Conservation (phyloP, 1,139 yeast genomes). For the Yamadazyma triangularis region DNA sequence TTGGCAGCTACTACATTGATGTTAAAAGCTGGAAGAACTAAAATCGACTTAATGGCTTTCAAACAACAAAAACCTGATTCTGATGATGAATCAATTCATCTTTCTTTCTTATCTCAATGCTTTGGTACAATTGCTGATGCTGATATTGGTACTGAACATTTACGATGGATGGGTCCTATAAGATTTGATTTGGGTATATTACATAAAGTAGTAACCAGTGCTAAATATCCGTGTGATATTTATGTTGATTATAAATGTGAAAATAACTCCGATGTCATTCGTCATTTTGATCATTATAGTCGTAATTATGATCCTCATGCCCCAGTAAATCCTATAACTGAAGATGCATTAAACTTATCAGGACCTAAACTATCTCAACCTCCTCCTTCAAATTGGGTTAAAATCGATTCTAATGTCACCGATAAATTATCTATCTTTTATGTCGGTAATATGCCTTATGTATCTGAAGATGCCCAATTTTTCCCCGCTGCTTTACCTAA, state of each 20-base stretch:
- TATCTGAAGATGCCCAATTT: constrained; percentile 75
- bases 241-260: constrained; percentile 64
- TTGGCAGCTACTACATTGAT: constrained; percentile 64
- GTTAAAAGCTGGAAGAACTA: constrained; percentile 62
- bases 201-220: constrained; percentile 51
- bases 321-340: constrained; percentile 4
- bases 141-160: constrained; percentile 87
- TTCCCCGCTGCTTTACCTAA: constrained; percentile 91
- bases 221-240: constrained; percentile 77
- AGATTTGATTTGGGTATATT: constrained; percentile 84
- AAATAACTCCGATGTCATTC: constrained; percentile 46
- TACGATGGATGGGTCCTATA: constrained; percentile 83
- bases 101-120: constrained; percentile 82
- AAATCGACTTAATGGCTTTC: constrained; percentile 79
- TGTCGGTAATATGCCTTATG: constrained; percentile 89
- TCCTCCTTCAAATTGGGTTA: constrained; percentile 68
- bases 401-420: constrained; percentile 44
- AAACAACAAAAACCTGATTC: constrained; percentile 47
- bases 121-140: constrained; percentile 91
- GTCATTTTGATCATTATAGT: constrained; percentile 38
- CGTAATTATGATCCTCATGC: constrained; percentile 1
- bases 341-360: constrained; percentile 16
- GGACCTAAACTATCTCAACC: constrained; percentile 44
- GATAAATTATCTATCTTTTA: constrained; percentile 67
- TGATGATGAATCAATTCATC: constrained; percentile 28